Evolutionary conservation across 1,139 yeast genomes (phyloP).

Genomic region (Diutina siamensis): DNA sequence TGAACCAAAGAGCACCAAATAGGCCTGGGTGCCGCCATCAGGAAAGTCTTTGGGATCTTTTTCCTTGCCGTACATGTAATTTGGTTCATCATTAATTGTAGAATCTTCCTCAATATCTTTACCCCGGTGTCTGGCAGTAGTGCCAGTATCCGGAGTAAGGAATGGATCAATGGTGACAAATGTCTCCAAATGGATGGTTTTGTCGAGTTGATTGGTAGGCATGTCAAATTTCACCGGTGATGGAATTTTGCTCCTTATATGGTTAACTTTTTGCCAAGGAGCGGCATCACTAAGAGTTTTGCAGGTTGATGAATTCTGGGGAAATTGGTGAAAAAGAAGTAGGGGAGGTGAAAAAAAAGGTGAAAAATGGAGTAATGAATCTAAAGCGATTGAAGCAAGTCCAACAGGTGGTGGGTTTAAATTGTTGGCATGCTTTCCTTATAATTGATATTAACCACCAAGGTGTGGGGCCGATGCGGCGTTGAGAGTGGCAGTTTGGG

Average conservation of each 20-base stretch:
- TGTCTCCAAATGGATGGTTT: neutral
- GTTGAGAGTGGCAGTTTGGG: no score
- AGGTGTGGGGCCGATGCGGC: no score
- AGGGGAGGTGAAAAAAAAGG: no score
- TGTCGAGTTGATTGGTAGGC: neutral
- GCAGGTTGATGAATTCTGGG: no score
- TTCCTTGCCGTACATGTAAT: conserved; percentile 7
- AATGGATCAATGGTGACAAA: neutral
- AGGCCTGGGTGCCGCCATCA: conserved; percentile 3
- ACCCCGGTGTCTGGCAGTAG: neutral
- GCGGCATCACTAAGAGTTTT: no score
- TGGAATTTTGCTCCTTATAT: no score
- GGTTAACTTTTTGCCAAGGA: neutral
- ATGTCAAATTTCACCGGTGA: neutral
- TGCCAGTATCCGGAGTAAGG: neutral
- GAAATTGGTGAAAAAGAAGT: no score
- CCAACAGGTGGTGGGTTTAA: no score
- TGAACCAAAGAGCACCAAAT: neutral
- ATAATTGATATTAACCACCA: no score
- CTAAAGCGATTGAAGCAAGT: no score
- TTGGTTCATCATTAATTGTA: neutral
- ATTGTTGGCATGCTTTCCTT: no score
- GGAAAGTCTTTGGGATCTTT: conserved; percentile 4
- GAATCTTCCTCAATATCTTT: neutral
- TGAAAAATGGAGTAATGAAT: no score